Evolutionary conservation across 768 basidiomycete species (phyloP), one percentile per base, ranked within the genome.

Genomic region (Termitomyces sp.): DNA sequence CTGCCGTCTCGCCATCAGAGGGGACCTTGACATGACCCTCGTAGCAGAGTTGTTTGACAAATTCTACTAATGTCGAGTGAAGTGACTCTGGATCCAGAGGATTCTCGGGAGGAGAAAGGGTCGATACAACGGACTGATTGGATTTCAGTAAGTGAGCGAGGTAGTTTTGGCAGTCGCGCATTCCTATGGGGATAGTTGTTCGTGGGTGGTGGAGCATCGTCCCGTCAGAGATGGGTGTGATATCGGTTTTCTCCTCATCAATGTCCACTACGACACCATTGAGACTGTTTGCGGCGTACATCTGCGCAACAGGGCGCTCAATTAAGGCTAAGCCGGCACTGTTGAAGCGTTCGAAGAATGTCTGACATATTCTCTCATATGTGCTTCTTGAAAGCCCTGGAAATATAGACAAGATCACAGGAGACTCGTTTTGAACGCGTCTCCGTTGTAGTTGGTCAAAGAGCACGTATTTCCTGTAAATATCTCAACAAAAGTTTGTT

Each of bases 281-380:
- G 55, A 90, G 76, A 53, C 77, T 77, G 60, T 85, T 87, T 15
- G 81, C 81, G 21, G 92, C 83, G 69, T 90, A 95, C 43, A 95
- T 72, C 61, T 93, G 90, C 9, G 90, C 82, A 68, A 93, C 80
- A 21, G 93, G 87, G 0, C 92, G 88, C 54, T 94, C 88, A 48
- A 93, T 74, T 60, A 94, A 77, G 53, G 81, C 80, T 60, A 95
- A 82, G 15, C 85, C 90, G 9, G 94, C 87, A 26, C 88, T 87
- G 65, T 94, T 93, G 80, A 95, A 90, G 24, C 90, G 87, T 66
- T 96, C 93, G 63, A 97, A 97, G 71, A 95, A 91, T 38, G 90
- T 77, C 64, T 88, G 91, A 62, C 86, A 88, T 62, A 88, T 79
- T 43, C 78, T 78, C 66, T 94, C 90, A 67, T 87, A 81, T 9